These are phyloP conservation scores for Metschnikowia shivogae DNA, from an alignment of 805 yeast genomes.

Conservation along the genomic window DNA sequence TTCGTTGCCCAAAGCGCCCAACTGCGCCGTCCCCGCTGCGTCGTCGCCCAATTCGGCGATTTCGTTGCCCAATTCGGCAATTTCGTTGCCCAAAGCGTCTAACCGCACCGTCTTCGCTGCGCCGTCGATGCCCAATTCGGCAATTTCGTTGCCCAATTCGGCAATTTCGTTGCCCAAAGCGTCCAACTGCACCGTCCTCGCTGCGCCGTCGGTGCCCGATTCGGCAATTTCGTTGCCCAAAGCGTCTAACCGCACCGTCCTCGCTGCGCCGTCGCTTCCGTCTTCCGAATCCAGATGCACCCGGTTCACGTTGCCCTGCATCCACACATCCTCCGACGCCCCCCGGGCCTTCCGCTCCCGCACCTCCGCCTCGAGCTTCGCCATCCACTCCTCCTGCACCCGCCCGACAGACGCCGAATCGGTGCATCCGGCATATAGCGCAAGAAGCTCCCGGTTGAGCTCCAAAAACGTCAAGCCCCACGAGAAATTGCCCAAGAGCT, in stretches of 20 bases:
- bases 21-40: slow-evolving; percentile 15
- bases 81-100: too few species aligned
- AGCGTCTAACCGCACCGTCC: slow-evolving; percentile 13
- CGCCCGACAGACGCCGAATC: slow-evolving; percentile 67
- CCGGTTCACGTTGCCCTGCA: slow-evolving; percentile 73
- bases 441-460: slow-evolving; percentile 74
- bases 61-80: too few species aligned
- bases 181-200: slow-evolving; percentile 15
- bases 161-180: slow-evolving; percentile 20
- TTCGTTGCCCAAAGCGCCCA: slow-evolving; percentile 19
- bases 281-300: slow-evolving; percentile 12
- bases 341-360: slow-evolving; percentile 54
- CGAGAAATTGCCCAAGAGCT: slow-evolving; percentile 71
- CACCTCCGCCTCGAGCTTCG: slow-evolving; percentile 60
- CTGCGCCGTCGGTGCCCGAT: slow-evolving; percentile 2
- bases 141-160: background rate
- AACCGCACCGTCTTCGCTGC: too few species aligned
- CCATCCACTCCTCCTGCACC: slow-evolving; percentile 77
- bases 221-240: slow-evolving; percentile 20
- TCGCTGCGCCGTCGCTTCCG: slow-evolving; percentile 15
- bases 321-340: slow-evolving; percentile 63
- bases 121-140: too few species aligned
- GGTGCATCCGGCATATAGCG: slow-evolving; percentile 71
- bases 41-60: too few species aligned
- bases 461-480: slow-evolving; percentile 92